Conservation (phyloP, 2,329 filamentous ascomycete species). For the Diaporthe ilicicola region DNA sequence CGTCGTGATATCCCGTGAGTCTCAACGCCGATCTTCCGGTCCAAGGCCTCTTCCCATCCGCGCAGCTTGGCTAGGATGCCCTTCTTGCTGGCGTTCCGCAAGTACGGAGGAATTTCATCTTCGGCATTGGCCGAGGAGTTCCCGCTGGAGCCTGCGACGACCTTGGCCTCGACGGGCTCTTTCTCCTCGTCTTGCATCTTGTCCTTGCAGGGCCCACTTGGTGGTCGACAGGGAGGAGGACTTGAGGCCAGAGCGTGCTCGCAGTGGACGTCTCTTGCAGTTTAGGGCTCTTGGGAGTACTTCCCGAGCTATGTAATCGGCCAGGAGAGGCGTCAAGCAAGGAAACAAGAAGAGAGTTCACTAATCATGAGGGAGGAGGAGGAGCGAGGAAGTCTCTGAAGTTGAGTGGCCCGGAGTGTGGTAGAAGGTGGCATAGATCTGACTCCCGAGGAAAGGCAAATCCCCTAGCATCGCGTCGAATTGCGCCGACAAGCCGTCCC, state of each 20-base stretch:
- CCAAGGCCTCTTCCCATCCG: conserved; percentile 52
- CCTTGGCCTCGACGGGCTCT: conserved; percentile 18
- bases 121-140: conserved; percentile 15
- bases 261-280: neutral
- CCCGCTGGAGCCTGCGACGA: conserved; percentile 20
- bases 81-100: conserved; percentile 32
- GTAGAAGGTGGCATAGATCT: neutral
- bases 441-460: neutral
- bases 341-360: neutral
- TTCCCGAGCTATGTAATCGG: neutral
- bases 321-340: neutral
- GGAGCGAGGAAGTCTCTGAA: neutral
- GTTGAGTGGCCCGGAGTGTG: neutral
- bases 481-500: neutral
- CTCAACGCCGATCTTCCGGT: conserved; percentile 58
- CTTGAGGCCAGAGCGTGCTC: neutral
- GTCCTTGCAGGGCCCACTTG: neutral
- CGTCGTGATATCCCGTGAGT: conserved; percentile 55
- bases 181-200: conserved; percentile 33
- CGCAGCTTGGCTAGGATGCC: conserved; percentile 48
- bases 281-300: neutral
- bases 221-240: neutral
- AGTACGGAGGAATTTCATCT: conserved; percentile 30
- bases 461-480: neutral
- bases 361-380: neutral